Evolutionary conservation across 495 filamentous ascomycete genomes (phyloP).

Genomic region (Tuber indicum): DNA sequence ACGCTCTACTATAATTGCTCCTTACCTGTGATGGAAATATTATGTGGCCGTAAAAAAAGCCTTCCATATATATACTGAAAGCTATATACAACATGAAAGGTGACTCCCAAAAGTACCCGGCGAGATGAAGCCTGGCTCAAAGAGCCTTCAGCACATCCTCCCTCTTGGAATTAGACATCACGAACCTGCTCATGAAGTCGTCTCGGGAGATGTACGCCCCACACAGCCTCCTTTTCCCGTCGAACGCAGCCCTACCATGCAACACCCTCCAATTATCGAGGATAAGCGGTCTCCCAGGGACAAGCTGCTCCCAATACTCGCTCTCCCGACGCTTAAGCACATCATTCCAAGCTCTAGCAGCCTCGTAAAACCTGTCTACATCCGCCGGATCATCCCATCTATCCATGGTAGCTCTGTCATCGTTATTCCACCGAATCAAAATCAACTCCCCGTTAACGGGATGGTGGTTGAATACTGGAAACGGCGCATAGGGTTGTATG

Average conservation of each 20-base stretch:
- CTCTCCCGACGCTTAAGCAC: slow-evolving; percentile 51
- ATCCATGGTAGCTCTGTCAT: slow-evolving; percentile 64
- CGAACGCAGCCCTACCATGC: slow-evolving; percentile 75
- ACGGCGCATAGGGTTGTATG: slow-evolving; percentile 60
- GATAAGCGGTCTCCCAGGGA: slow-evolving; percentile 70
- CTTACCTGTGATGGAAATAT: not conserved
- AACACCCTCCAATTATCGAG: slow-evolving; percentile 96
- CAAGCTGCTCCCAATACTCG: slow-evolving; percentile 68
- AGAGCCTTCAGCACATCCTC: slow-evolving; percentile 49
- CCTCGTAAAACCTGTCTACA: slow-evolving; percentile 62
- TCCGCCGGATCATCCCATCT: slow-evolving; percentile 45
- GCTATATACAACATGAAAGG: not conserved
- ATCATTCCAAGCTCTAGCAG: slow-evolving; percentile 59
- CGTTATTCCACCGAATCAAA: slow-evolving; percentile 85
- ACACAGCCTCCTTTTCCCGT: slow-evolving; percentile 76
- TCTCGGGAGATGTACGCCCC: slow-evolving; percentile 77
- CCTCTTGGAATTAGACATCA: slow-evolving; percentile 59
- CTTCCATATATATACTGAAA: not conserved
- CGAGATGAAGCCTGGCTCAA: not conserved
- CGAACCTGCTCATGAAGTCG: slow-evolving; percentile 73
- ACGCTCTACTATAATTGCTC: not conserved
- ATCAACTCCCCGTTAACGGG: slow-evolving; percentile 46
- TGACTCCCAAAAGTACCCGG: not conserved
- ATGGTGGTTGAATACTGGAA: slow-evolving; percentile 62
- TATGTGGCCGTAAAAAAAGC: not conserved